Evolutionary conservation across 2,329 filamentous ascomycete species (phyloP).

Genomic region (Acephala macrosclerotiorum): DNA sequence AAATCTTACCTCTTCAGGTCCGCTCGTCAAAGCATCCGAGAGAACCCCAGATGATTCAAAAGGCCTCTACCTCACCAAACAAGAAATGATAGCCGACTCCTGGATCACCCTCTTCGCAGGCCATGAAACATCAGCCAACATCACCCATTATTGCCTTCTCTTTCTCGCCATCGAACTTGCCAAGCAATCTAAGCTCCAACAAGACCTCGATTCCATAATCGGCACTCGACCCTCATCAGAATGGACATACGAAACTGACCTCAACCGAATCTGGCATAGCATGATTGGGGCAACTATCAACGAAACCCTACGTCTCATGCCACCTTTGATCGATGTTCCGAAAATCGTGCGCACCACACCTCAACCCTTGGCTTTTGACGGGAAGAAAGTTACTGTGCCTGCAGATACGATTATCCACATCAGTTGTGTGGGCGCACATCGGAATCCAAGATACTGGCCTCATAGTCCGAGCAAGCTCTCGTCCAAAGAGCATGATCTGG

Average conservation of each 20-base stretch:
- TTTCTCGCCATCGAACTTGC: constrained; percentile 35
- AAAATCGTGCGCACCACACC: not conserved
- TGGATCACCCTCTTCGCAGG: constrained; percentile 41
- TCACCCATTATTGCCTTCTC: constrained; percentile 35
- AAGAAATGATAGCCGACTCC: constrained; percentile 38
- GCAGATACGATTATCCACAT: constrained; percentile 52
- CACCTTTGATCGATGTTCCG: constrained; percentile 58
- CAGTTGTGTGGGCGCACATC: constrained; percentile 52
- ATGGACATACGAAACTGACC: constrained; percentile 30
- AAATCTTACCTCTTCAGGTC: constrained; percentile 12
- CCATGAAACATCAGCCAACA: constrained; percentile 42
- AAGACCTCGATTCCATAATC: constrained; percentile 31
- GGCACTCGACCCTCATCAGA: constrained; percentile 25
- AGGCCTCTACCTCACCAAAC: constrained; percentile 28
- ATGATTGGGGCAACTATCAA: constrained; percentile 46
- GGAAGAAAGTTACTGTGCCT: constrained; percentile 27
- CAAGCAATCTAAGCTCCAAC: constrained; percentile 19
- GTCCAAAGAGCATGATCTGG: constrained; percentile 47
- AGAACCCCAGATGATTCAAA: constrained; percentile 18
- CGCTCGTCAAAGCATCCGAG: constrained; percentile 28
- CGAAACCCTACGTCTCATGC: constrained; percentile 61
- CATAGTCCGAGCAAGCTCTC: constrained; percentile 28
- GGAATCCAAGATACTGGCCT: constrained; percentile 64
- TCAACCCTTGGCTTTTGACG: constrained; percentile 27
- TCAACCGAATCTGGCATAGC: constrained; percentile 27